Evolutionary conservation across 169 alveolate genomes (phyloP).

Genomic region (Theileria orientalis): DNA sequence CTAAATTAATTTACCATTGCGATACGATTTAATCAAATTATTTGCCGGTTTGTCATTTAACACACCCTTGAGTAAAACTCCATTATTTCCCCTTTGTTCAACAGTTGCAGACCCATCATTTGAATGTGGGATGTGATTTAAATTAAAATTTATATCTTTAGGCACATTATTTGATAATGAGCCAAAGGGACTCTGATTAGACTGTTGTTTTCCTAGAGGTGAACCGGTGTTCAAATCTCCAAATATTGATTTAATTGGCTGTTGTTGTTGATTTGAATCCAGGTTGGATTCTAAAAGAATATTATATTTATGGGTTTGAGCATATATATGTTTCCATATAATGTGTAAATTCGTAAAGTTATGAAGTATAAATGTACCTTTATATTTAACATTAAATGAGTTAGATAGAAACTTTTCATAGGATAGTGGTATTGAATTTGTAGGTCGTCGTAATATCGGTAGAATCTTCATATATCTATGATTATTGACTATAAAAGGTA

Average conservation of each 20-base stretch:
- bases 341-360: not conserved
- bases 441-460: constrained; percentile 10
- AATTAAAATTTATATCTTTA: not conserved
- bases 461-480: constrained; percentile 10
- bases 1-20: no score
- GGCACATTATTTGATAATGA: not conserved
- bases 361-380: not conserved
- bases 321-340: not conserved
- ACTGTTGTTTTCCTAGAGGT: not conserved
- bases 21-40: not conserved
- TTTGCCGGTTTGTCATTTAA: not conserved
- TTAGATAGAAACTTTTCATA: constrained; percentile 6
- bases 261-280: not conserved
- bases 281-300: not conserved
- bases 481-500: no score
- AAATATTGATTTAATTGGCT: constrained; percentile 9
- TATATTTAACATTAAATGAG: not conserved
- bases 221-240: not conserved
- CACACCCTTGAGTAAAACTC: not conserved
- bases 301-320: not conserved
- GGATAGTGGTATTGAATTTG: constrained; percentile 3
- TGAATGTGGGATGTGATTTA: no score
- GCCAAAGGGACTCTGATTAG: not conserved
- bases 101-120: not conserved
- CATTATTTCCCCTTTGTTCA: not conserved